phyloP scores from a whole-genome alignment of 1,284 basidiomycete genomes.

The Puccinia polysora region DNA sequence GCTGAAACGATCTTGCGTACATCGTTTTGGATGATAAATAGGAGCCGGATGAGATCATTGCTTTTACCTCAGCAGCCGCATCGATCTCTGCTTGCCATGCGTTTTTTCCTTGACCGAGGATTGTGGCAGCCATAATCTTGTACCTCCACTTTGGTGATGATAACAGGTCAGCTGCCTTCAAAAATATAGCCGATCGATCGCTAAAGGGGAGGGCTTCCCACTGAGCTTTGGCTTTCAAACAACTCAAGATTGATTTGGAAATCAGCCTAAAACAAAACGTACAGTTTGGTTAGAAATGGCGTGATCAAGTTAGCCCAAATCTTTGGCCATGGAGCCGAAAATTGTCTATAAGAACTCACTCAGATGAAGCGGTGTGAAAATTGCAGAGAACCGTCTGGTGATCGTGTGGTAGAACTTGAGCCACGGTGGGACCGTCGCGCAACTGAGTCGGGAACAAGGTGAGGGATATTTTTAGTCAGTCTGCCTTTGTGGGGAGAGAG shows the following conservation, averaged over 20 bases:
- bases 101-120: constrained; percentile 98
- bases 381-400: constrained; percentile 74
- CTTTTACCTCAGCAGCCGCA: constrained; percentile 95
- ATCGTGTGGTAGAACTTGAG: constrained; percentile 76
- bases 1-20: too few species aligned
- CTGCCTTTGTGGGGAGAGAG: not conserved
- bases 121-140: constrained; percentile 91
- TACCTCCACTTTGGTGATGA: constrained; percentile 61
- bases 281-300: not conserved
- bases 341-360: too few species aligned
- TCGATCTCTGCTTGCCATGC: constrained; percentile 99
- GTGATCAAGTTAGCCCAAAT: too few species aligned
- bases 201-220: constrained; percentile 96
- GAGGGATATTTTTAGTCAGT: not conserved
- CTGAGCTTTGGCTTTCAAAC: constrained; percentile 73
- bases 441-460: constrained; percentile 59
- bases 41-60: too few species aligned
- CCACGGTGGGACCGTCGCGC: constrained; percentile 73
- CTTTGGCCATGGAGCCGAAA: too few species aligned
- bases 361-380: constrained; percentile 82
- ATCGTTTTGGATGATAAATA: too few species aligned
- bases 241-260: constrained; percentile 75
- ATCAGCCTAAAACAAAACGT: constrained; percentile 58
- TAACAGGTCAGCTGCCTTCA: constrained; percentile 60
- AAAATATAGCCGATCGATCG: constrained; percentile 93